Evolutionary conservation across 176 grass and related monocot species (phyloP), one percentile per base, ranked within the genome.

Genomic region (Canna indica): DNA sequence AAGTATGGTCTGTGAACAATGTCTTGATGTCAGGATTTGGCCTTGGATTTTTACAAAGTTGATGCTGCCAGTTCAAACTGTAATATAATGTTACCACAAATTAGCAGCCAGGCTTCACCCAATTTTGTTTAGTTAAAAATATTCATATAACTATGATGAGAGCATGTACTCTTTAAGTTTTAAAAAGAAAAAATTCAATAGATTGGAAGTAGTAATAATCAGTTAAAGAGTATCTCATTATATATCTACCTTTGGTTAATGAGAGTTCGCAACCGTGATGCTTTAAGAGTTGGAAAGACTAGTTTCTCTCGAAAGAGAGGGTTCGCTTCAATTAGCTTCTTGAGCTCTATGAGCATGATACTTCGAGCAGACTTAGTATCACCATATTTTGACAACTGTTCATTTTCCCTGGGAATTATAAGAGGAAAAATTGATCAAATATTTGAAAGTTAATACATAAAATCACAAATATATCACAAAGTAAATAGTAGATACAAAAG

Each of bases 1-100:
- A 97, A 20, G 86, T 83, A 79, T 97, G 93, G 79, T 97, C 93
- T 34, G 76, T 91, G 75, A 97, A 97, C 45, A 97, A 79, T 66
- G 93, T 97, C 78, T 97, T 97, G 82, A 97, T 97, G 72, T 97
- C 93, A 60, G 93, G 93, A 74, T 90, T 97, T 75, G 83, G 72
- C 17, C 88, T 76, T 80, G 88, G 93, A 70, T 90, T 97, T 84
- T 97, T 97, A 70, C 93, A 97, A 75, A 92, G 88, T 76, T 97
- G 93, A 82, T 97, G 93, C 84, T 97, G 93, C 93, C 93, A 97
- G 69, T 97, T 97, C 80, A 97, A 90, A 73, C 93, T 97, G 84
- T 81, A 61, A 54, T 11, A 64, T n/a, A 70, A 83, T 25, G 30
- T 74, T n/a, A 38, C 32, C 18, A 18, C 71, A 78, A 35, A 30